phyloP scores from a whole-genome alignment of 208 protist genomes.

The Leishmania tarentolae region DNA sequence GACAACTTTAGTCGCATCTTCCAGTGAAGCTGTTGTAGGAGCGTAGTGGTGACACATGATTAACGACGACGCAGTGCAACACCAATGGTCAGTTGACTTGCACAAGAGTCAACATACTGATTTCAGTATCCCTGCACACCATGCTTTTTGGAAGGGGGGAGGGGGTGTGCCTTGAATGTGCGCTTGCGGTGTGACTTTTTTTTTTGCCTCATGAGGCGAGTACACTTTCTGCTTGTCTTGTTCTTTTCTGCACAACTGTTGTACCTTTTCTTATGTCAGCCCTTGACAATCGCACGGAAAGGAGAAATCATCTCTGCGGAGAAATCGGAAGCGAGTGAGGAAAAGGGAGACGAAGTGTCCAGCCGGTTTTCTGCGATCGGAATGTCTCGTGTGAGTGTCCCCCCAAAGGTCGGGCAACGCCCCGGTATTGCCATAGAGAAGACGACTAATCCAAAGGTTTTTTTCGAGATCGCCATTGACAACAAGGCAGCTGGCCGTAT shows the following conservation, averaged over 20 bases:
- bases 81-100: background rate
- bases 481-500: conserved; percentile 76
- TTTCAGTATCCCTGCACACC: background rate
- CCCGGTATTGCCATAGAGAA: conserved; percentile 30
- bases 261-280: background rate
- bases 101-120: background rate
- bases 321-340: background rate
- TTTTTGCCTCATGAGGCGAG: background rate
- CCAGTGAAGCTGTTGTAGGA: background rate
- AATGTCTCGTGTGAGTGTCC: conserved; percentile 66
- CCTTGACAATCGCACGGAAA: too few relatives aligned
- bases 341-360: background rate
- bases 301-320: background rate
- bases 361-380: background rate
- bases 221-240: background rate
- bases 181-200: background rate
- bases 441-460: conserved; percentile 80
- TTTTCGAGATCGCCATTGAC: conserved; percentile 86
- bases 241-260: too few relatives aligned
- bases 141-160: background rate
- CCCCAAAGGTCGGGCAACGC: conserved; percentile 48
- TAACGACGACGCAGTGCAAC: background rate
- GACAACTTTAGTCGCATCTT: background rate
- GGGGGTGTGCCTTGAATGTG: background rate
- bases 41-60: background rate